Base-by-base conservation (phyloP, 2,329 filamentous ascomycete genomes). In the Pseudocercospora crystallina region DNA sequence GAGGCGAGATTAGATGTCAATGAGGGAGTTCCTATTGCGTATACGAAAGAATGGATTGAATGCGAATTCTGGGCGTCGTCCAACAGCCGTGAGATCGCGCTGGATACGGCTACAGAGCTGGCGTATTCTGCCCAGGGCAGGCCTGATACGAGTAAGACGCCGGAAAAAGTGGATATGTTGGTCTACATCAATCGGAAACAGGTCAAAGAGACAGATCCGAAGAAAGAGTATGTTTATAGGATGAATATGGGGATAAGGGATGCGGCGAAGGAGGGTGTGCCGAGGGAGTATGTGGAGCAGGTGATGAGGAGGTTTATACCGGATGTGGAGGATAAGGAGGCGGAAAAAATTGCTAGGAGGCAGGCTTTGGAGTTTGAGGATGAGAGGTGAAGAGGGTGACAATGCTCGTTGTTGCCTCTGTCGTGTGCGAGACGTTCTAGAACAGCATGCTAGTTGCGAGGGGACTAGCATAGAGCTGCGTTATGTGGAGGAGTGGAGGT, bases 221-320 rank as follows among this genome's bases (percentile, higher is more conserved):
- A 70, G 60, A 60, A 72, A 2, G 84, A 87, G 70, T 87, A 87
- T 61, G 68, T 87, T 7, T 73, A 68, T 37, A 68, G 84, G 26
- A 86, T 88, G 80, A 85, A 86, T 64, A 68, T 66, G 56, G 84
- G 81, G 1, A 81, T 87, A 26, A 58, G 69, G 30, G 84, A 88
- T 69, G 83, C 81, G 20, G 54, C 80, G 12, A 62, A 61, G 53
- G 69, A 75, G 56, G 81, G 80, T 0, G 65, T 87, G 62, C 80
- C 82, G 30, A 54, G 66, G 60, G 61, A 51, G 34, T 87, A 86
- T 68, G 80, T 83, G 5, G 65, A 78, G 2, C 54, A 63, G 29
- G 76, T 82, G 5, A 71, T 86, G 72, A 73, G 82, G 64, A 69
- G 61, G 54, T 85, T 69, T 58, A 76, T 79, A 41, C 73, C 73